Base-by-base conservation (phyloP, 345 rosid species). In the Sisymbrium altissimum region DNA sequence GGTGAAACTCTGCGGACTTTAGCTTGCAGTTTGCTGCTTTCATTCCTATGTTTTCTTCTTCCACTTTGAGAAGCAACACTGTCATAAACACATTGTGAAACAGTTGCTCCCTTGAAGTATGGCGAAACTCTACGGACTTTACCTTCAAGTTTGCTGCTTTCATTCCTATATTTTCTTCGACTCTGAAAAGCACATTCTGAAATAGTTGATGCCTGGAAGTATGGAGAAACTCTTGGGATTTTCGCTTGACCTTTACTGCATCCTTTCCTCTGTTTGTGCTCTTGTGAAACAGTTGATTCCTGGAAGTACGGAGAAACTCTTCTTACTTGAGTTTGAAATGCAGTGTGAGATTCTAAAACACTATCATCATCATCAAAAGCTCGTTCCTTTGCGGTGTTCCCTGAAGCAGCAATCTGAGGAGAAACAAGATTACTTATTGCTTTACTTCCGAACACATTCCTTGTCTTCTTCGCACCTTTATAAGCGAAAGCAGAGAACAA, bases 1-100 rank as follows among this genome's bases (percentile, higher is more conserved):
- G 79, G 76, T 0, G 83, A 83, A 75, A 73, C 81, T 76, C 72
- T 81, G 23, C n/a, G 14, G 4, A 79, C 80, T 41, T 74, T 12
- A 25, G 55, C 39, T 53, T 67, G 46, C n/a, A 3, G 15, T 64
- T n/a, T 33, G 2, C 49, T 75, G 17, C 78, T n/a, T 17, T 14
- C 39, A 41, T 52, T 61, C 53, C 23, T 57, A 44, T 6, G 18
- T 10, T 14, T 58, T 1, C 1, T 23, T 19, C 56, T 59, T 54
- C 25, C 54, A 27, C 13, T 66, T 49, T 58, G 53, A 38, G 67
- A 45, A n/a, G 39, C 30, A 38, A 48, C 57, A 66, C 27, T 48
- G 5, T 56, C 61, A 66, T 36, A 66, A 59, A 18, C 67, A 60
- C 59, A 52, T 17, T 33, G 35, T 53, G 21, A 55, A 66, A 48